Evolutionary conservation across 2,329 filamentous ascomycete species (phyloP).

Genomic region (Colletotrichum simmondsii): DNA sequence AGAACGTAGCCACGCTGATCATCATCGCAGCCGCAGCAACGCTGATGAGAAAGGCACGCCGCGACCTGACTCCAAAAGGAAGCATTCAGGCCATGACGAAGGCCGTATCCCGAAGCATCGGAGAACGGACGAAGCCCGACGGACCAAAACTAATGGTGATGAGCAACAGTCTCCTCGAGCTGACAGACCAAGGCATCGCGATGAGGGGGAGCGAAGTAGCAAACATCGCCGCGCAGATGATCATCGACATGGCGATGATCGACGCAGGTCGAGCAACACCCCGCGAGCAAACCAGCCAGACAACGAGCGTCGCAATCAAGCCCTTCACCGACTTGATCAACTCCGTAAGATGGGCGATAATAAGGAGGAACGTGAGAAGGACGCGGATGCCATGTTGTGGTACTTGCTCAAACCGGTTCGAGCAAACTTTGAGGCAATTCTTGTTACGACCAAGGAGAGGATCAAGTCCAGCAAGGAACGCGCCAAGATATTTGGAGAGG

Average conservation of each 20-base stretch:
- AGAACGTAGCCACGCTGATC: conserved; percentile 57
- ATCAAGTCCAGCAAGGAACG: conserved; percentile 72
- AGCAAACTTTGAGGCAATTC: conserved; percentile 68
- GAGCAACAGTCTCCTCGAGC: conserved; percentile 46
- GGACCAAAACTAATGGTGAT: conserved; percentile 48
- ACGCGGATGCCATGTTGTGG: conserved; percentile 60
- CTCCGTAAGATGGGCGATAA: conserved; percentile 60
- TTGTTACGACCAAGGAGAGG: conserved; percentile 70
- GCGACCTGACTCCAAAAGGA: conserved; percentile 68
- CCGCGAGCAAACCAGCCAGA: conserved; percentile 29
- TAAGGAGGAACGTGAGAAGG: conserved; percentile 57
- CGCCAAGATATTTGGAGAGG: conserved; percentile 69
- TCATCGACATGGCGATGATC: conserved; percentile 42
- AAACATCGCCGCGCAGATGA: conserved; percentile 50
- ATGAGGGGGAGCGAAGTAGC: conserved; percentile 40
- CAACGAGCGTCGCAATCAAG: conserved; percentile 52
- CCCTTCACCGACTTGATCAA: conserved; percentile 53
- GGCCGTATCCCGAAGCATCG: conserved; percentile 55
- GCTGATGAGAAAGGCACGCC: conserved; percentile 62
- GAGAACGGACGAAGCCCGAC: conserved; percentile 52
- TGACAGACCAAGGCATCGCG: conserved; percentile 44
- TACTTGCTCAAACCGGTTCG: conserved; percentile 67
- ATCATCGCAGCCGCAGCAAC: conserved; percentile 62
- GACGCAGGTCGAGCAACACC: conserved; percentile 40
- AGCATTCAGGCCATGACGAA: conserved; percentile 64